Evolutionary conservation across 2,329 filamentous ascomycete genomes (phyloP), one percentile per base, ranked within the genome.

Genomic region (Ophiostoma piceae): DNA sequence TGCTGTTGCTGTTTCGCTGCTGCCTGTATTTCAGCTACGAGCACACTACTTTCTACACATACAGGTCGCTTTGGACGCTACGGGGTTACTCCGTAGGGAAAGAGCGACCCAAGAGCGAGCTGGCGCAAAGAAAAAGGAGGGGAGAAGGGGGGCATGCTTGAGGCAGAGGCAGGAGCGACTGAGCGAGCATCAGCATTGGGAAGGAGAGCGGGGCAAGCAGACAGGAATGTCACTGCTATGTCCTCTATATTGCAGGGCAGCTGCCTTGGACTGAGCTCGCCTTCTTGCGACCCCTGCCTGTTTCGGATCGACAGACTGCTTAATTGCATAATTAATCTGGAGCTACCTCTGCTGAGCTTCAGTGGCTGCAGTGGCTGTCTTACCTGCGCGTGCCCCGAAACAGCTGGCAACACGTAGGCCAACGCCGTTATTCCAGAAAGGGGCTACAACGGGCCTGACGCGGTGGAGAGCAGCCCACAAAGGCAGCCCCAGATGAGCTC

Each of bases 71-170:
- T 37, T 16, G 12, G 12, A 19, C 12, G 29, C 22, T 35, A 47
- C 14, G 43, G 43, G 16, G 4, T n/a, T 47, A n/a, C 16, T 8
- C 16, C 1, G 43, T n/a, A 47, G 43, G 43, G 16, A n/a, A 47
- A 47, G 43, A 47, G 43, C 16, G 16, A 11, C 32, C 60, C 32
- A 57, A 22, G 51, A 57, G 9, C 51, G 51, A 57, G 51, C 32
- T 64, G 60, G 66, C 69, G 54, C 39, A 51, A 51, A 57, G 66
- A 29, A 54, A 70, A 70, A 71, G 64, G 64, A 70, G 67, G 68
- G 57, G 67, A 67, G 47, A 64, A 67, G 66, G 65, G 69, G 60
- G 67, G 67, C 35, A 41, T 12, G 39, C 39, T 41, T 8, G 39
- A 35, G 35, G 2, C 26, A 64, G 67, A 41, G 41, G 51, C 22